phyloP scores from a whole-genome alignment of 2,329 filamentous ascomycete genomes.

The Epichloe sylvatica region DNA sequence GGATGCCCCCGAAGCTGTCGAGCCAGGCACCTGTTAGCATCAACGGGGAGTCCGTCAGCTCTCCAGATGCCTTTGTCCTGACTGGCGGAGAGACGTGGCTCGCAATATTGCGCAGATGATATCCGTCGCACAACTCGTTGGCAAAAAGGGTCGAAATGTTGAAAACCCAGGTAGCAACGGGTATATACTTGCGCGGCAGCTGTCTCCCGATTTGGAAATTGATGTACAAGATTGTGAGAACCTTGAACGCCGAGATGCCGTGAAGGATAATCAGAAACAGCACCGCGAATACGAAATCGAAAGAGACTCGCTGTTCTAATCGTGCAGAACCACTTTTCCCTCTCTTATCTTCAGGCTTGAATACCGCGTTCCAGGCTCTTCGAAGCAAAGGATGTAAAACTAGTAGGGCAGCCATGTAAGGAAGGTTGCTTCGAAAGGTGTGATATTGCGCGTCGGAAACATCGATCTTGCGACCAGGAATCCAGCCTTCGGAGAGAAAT shows the following conservation, averaged over 20 bases:
- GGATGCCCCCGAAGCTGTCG: constrained; percentile 70
- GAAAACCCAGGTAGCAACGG: constrained; percentile 73
- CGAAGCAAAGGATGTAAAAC: constrained; percentile 68
- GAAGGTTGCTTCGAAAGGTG: constrained; percentile 74
- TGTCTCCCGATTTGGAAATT: constrained; percentile 70
- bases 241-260: constrained; percentile 72
- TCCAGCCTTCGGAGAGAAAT: constrained; percentile 71
- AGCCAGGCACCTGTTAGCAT: constrained; percentile 55
- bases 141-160: constrained; percentile 76
- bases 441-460: constrained; percentile 80
- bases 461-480: constrained; percentile 84
- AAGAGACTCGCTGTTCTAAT: constrained; percentile 57
- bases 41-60: constrained; percentile 25
- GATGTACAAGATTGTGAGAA: constrained; percentile 61
- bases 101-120: constrained; percentile 53
- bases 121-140: constrained; percentile 74
- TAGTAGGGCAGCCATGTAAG: constrained; percentile 61
- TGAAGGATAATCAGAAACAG: constrained; percentile 69
- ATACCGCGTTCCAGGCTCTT: constrained; percentile 50
- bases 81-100: constrained; percentile 27
- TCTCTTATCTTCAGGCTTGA: constrained; percentile 20
- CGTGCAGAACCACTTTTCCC: constrained; percentile 38
- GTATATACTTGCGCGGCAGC: constrained; percentile 57
- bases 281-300: constrained; percentile 70
- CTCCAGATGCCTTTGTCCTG: background rate